Percentiles rank a stretch among this genome's conserved stretches.
These are phyloP conservation scores for Peribolospora baueri DNA, from an alignment of 768 basidiomycete species.

Conservation along the genomic window DNA sequence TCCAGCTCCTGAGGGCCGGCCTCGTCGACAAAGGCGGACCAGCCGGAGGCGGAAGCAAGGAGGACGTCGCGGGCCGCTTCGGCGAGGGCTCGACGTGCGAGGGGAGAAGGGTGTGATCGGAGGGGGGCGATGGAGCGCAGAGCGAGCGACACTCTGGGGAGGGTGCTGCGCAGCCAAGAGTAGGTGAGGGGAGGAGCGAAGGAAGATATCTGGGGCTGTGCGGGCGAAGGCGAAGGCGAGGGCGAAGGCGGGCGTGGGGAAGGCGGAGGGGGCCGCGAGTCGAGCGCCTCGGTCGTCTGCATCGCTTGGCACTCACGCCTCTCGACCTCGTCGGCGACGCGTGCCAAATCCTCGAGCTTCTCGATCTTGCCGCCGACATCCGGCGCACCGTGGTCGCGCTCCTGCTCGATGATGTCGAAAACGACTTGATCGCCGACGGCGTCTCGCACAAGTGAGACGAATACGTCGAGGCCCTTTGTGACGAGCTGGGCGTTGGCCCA, in stretches of 20 bases:
- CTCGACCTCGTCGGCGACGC: not conserved
- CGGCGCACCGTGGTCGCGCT: slow-evolving; percentile 29
- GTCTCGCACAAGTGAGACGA: slow-evolving; percentile 31
- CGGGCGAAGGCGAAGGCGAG: not conserved
- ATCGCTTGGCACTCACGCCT: not conserved
- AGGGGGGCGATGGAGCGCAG: slow-evolving; percentile 49
- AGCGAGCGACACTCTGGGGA: slow-evolving; percentile 61
- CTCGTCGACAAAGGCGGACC: not conserved
- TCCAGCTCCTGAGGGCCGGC: slow-evolving; percentile 5
- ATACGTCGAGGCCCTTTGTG: slow-evolving; percentile 28
- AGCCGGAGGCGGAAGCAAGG: slow-evolving; percentile 26
- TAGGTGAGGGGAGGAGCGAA: slow-evolving; percentile 26
- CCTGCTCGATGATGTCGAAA: slow-evolving; percentile 33
- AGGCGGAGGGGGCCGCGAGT: not conserved
- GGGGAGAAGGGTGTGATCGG: slow-evolving; percentile 42
- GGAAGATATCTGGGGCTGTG: no score
- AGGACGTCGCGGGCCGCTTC: slow-evolving; percentile 24
- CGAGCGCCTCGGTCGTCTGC: not conserved
- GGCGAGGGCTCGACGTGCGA: slow-evolving; percentile 35
- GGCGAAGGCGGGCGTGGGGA: not conserved
- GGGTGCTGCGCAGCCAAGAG: slow-evolving; percentile 57
- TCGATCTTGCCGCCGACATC: slow-evolving; percentile 33
- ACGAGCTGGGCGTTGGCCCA: not conserved
- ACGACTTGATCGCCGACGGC: slow-evolving; percentile 48
- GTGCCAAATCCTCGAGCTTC: not conserved